A percentile compares a stretch with the other conserved stretches of the same genome.
These are phyloP conservation scores for Gymnopilus junonius DNA, from an alignment of 768 basidiomycete genomes.

Conservation along the genomic window DNA sequence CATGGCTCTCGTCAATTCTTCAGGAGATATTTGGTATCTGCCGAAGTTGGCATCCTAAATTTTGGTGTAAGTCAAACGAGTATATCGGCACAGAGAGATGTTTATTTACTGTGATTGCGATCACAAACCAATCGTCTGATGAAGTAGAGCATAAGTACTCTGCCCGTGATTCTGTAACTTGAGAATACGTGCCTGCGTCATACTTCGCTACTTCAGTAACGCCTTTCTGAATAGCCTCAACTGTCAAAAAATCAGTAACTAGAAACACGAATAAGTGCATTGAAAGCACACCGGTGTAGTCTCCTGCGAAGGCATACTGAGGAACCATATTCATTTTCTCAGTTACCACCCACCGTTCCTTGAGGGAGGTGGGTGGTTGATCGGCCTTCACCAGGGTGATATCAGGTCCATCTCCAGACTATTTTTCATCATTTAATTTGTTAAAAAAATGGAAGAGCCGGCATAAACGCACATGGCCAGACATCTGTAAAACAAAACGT, in stretches of 20 bases:
- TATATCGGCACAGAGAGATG: not conserved
- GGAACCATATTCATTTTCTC: conserved; percentile 74
- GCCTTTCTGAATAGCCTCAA: conserved; percentile 68
- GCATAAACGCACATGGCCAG: conserved; percentile 55
- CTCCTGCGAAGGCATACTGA: conserved; percentile 72
- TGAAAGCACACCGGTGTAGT: conserved; percentile 56
- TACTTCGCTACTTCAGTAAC: conserved; percentile 63
- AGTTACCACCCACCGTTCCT: conserved; percentile 66
- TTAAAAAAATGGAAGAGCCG: not conserved
- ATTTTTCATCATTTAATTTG: not conserved
- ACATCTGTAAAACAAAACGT: conserved; percentile 45
- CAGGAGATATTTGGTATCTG: conserved; percentile 62
- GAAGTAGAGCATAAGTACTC: not conserved
- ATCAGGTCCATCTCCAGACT: conserved; percentile 69
- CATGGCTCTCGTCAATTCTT: conserved; percentile 62
- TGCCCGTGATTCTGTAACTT: not conserved
- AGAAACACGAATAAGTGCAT: not conserved
- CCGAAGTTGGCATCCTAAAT: conserved; percentile 68
- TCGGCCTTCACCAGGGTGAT: conserved; percentile 55
- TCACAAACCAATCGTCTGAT: conserved; percentile 72
- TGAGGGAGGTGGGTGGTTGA: conserved; percentile 54
- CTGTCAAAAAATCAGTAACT: conserved; percentile 32
- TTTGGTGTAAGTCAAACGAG: not conserved
- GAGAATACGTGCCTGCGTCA: conserved; percentile 52
- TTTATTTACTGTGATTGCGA: conserved; percentile 57